Evolutionary conservation across 345 rosid species (phyloP), one percentile per base, ranked within the genome.

Genomic region (Fremontodendron californicum): DNA sequence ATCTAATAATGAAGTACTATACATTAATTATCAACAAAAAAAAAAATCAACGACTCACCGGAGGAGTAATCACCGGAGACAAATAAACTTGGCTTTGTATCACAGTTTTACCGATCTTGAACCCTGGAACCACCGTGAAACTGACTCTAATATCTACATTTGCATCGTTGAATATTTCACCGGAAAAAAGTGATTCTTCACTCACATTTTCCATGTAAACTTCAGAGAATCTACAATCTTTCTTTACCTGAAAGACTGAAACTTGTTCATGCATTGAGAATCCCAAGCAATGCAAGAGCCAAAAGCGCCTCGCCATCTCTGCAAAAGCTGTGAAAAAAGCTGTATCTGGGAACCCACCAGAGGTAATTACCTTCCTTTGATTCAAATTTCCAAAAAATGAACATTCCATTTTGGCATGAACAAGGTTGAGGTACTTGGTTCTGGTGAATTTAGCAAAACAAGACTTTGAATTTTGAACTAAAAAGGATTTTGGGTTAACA

Each of bases 361-460:
- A 85, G 45, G 71, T 87, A 42, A 96, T 82, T 27, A 86, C 69
- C 82, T 96, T 96, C 81, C 99, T 84, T 83, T 92, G 97, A 88
- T 85, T 92, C 87, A 92, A 80, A 73, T 91, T 96, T 42, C 98
- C 91, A 68, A 93, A 96, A 71, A 96, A 87, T 0, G 98, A 93
- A 60, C 97, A 93, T 84, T 96, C 99, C 99, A 96, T 93, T 79
- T 96, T 96, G 43, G 98, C 96, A 84, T 96, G 99, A 0, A 96
- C 94, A 1, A 96, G 86, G 54, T 80, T 84, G 55, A 85, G 82
- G 71, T 96, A 96, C 89, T 91, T 96, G 8, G 78, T 80, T 13
- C 93, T 84, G 19, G 81, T 77, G 75, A 93, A 91, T 73, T 70
- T 80, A 4, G 91, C 92, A 1, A 96, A 81, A 6, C 87, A 75